phyloP scores from a whole-genome alignment of 352 stramenopile genomes.

The Phytophthora multivora region DNA sequence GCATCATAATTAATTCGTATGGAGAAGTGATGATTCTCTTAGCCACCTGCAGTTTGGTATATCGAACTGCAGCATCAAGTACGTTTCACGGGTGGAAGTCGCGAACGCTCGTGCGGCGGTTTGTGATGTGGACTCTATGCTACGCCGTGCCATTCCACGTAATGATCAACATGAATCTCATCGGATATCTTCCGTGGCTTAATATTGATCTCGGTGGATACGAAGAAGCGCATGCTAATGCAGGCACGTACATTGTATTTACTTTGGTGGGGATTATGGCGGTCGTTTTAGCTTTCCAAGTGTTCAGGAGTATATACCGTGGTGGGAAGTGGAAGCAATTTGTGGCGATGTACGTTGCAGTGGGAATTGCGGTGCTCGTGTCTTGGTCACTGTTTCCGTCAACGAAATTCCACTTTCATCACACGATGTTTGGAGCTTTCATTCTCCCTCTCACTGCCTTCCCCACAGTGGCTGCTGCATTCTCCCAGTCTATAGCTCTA shows the following conservation, averaged over 20 bases:
- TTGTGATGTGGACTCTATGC: slow-evolving; percentile 61
- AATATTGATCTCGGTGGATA: slow-evolving; percentile 76
- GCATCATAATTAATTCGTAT: slow-evolving; percentile 53
- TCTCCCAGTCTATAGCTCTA: slow-evolving; percentile 56
- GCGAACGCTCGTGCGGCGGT: slow-evolving; percentile 33
- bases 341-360: slow-evolving; percentile 38
- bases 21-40: slow-evolving; percentile 73
- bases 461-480: slow-evolving; percentile 53
- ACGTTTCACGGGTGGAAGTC: slow-evolving; percentile 58
- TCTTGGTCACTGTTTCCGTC: slow-evolving; percentile 66
- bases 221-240: slow-evolving; percentile 44
- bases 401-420: slow-evolving; percentile 72
- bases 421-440: slow-evolving; percentile 70
- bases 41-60: slow-evolving; percentile 51
- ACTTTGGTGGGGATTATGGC: slow-evolving; percentile 39
- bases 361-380: slow-evolving; percentile 35
- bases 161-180: slow-evolving; percentile 79
- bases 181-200: slow-evolving; percentile 76
- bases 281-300: slow-evolving; percentile 32
- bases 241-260: slow-evolving; percentile 69
- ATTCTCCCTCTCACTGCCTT: slow-evolving; percentile 78
- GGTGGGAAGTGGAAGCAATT: slow-evolving; percentile 42
- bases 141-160: slow-evolving; percentile 75
- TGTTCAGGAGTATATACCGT: slow-evolving; percentile 58
- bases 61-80: slow-evolving; percentile 37